phyloP scores from a whole-genome alignment of 768 basidiomycete species.

The Mycena haematopus region DNA sequence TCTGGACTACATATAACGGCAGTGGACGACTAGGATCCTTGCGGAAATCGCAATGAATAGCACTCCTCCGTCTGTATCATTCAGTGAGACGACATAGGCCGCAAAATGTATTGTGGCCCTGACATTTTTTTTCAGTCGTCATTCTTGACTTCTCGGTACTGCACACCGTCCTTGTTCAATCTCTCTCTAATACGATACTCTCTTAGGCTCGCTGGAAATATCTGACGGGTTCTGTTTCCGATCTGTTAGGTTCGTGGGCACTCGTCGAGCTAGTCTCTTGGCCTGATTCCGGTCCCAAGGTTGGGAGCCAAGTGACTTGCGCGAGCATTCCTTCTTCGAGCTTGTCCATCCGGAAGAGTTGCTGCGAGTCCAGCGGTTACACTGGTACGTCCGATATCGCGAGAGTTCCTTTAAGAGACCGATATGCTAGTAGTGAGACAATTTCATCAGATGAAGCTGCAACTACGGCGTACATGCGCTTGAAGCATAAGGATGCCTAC shows the following conservation, averaged over 20 bases:
- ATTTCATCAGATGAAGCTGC: slow-evolving; percentile 83
- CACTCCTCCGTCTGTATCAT: slow-evolving; percentile 70
- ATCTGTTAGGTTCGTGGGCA: slow-evolving; percentile 59
- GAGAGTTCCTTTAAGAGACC: slow-evolving; percentile 1
- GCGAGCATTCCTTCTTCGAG: slow-evolving; percentile 71
- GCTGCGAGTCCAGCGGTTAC: slow-evolving; percentile 65
- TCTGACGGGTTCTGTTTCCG: slow-evolving; percentile 68
- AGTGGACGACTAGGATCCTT: not conserved
- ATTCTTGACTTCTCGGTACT: slow-evolving; percentile 75
- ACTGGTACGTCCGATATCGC: slow-evolving; percentile 57
- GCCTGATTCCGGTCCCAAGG: slow-evolving; percentile 46
- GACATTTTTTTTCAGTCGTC: slow-evolving; percentile 54
- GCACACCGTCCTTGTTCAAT: slow-evolving; percentile 40
- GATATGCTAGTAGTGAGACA: slow-evolving; percentile 59
- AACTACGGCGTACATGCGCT: slow-evolving; percentile 76
- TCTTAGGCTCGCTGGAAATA: slow-evolving; percentile 70
- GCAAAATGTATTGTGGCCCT: slow-evolving; percentile 16
- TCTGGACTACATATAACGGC: not conserved
- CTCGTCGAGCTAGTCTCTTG: not conserved
- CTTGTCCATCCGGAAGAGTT: slow-evolving; percentile 86
- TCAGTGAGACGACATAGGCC: slow-evolving; percentile 64
- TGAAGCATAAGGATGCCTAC: slow-evolving; percentile 81
- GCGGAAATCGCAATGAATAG: slow-evolving; percentile 44
- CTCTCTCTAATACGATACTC: slow-evolving; percentile 9
- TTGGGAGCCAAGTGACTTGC: slow-evolving; percentile 74